A percentile compares a stretch with the other conserved stretches of the same genome.
Conservation (phyloP, 1,284 basidiomycete species). For the Pseudozyma pruni region DNA sequence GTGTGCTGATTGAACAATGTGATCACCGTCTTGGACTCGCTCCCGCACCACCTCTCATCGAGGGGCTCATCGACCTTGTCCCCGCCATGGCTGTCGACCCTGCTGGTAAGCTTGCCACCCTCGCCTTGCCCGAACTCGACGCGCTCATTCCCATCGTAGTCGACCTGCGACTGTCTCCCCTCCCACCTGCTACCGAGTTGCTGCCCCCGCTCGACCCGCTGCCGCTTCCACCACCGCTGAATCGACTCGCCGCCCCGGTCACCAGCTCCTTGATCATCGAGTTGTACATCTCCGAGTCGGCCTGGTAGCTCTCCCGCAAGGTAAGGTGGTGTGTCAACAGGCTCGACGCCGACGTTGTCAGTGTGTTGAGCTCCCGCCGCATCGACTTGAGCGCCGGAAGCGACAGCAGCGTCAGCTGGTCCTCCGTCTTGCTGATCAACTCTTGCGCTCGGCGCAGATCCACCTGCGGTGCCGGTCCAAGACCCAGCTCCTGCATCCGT, state of each 20-base stretch:
- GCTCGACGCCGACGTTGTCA: conserved; percentile 54
- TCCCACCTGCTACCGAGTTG: conserved; percentile 17
- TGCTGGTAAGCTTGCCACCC: conserved; percentile 23
- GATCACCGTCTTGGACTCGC: conserved; percentile 17
- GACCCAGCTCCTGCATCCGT: conserved; percentile 54
- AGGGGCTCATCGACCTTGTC: conserved; percentile 30
- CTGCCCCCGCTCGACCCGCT: conserved; percentile 8
- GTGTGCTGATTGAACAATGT: background rate
- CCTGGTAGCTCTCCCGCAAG: conserved; percentile 57
- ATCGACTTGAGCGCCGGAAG: conserved; percentile 59
- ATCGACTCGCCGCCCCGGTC: conserved; percentile 55
- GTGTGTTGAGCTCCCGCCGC: conserved; percentile 49
- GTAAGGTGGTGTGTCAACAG: conserved; percentile 63
- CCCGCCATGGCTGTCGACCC: conserved; percentile 24
- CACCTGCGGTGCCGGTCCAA: conserved; percentile 43
- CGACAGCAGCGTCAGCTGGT: conserved; percentile 60
- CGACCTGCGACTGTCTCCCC: conserved; percentile 24
- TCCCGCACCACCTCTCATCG: conserved; percentile 25
- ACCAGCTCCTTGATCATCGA: conserved; percentile 65
- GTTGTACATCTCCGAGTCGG: conserved; percentile 65
- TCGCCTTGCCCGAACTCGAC: conserved; percentile 16
- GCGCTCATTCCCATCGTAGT: conserved; percentile 29
- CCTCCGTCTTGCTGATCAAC: conserved; percentile 49
- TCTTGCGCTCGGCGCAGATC: conserved; percentile 52
- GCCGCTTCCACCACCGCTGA: conserved; percentile 27